Base-by-base conservation (phyloP, 768 basidiomycete genomes). In the Boletus coccyginus region DNA sequence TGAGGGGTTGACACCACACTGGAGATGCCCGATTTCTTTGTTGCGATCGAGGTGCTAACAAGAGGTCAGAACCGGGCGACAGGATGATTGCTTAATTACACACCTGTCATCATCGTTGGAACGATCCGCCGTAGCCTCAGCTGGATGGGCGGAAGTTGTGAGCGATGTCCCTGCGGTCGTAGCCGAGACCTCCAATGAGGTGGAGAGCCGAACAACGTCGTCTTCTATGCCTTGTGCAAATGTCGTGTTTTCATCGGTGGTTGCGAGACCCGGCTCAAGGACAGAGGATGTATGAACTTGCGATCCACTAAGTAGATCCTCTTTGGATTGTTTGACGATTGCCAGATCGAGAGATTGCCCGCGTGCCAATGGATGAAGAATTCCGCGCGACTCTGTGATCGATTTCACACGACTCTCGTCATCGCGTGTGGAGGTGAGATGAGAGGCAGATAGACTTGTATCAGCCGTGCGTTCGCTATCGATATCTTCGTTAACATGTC, bases 91-190 rank as follows among this genome's bases (percentile, higher is more conserved):
- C 29, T 39, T 24, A 10, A 31, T 31, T 29, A 55, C 57, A 13
- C 11, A 62, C 62, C 62, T 55, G 19, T 19, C 19, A 36, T 17
- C 6, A n/a, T 52, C 29, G 13, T 14, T 24, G 11, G 35, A 27
- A 1, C 5, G 17, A 35, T 42, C 36, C 13, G 24, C 32, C 16
- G 42, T 10, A 13, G 32, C 16, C 3, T 11, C 9, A 8, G 39
- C 21, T 13, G 46, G 39, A 29, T 21, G 3, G 12, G 31, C 43
- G 3, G 27, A 3, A 9, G 12, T 32, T 14, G 50, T 44, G 13
- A 33, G 5, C 16, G 53, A 45, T 9, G 31, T n/a, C 24, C 40
- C 27, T 12, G 7, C 12, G 6, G 39, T 55, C 13, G 11, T 17
- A 5, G 39, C 6, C 4, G 27, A 40, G 27, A 43, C 36, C 13